Evolutionary conservation across 345 rosid species (phyloP), one percentile per base, ranked within the genome.

Genomic region (Aurinia saxatilis): DNA sequence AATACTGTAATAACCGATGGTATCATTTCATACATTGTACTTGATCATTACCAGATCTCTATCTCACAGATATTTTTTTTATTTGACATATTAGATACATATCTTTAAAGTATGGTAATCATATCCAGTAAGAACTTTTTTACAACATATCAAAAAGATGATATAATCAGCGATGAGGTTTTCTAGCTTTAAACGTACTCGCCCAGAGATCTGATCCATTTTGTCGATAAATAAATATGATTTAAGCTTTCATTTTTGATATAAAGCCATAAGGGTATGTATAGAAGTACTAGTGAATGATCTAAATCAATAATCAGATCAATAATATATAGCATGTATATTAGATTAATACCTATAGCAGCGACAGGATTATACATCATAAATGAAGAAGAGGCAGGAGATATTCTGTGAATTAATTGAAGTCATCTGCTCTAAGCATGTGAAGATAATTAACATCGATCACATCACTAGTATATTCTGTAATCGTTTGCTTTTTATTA

Each of bases 11-110:
- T 14, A 42, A 44, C 36, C 35, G 10, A 42, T 0, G 27, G 53
- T 41, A 53, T 65, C 61, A 30, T 65, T 44, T 53, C 15, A 53
- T 65, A 7, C 61, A 65, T 3, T 65, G 61, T 54, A 54, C 62
- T 44, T 34, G 38, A 45, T 42, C 37, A 34, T 54, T 54, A 18
- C 18, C 54, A 42, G 27, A 15, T 55, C 9, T 31, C 42, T 65
- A 14, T 49, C 13, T 42, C 60, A 42, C 19, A 35, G 0, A 10
- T n/a, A 40, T 18, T 47, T 11, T 34, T 5, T 14, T 10, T 39
- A 10, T 0, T 35, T 21, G 6, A 10, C 25, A 10, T 45, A 15
- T 66, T 7, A 18, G 17, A 37, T 29, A 27, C 16, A 66, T 11
- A 35, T 52, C 5, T 16, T 14, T 16, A 2, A 53, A 35, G 38